Base-by-base conservation (phyloP, 352 stramenopile species). In the Phytophthora hybrid region DNA sequence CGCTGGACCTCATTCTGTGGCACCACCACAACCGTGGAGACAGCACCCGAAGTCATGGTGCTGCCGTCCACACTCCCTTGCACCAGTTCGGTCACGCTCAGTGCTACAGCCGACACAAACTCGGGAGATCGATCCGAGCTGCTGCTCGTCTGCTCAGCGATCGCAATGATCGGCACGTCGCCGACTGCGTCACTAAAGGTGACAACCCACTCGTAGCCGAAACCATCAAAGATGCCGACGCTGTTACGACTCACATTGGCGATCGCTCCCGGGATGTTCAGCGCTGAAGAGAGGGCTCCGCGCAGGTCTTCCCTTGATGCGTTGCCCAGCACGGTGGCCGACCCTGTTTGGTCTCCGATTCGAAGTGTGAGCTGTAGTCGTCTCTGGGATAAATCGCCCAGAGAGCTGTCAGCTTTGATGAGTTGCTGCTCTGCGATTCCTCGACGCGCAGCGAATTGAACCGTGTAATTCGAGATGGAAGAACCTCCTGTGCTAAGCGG, bases 171-270 rank as follows among this genome's bases (percentile, higher is more conserved):
- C 1, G 79, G 69, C 0, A 93, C 69, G 19, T 94, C 82, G 16
- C 87, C 88, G 1, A 89, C 55, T 3, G 63, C 81, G 32, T 88
- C 80, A 11, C 79, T 80, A 53, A 95, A 96, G 11, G 75, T 84
- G 18, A 95, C 76, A 8, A 78, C 71, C 88, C 88, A 96, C 64
- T 93, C 81, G 54, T 87, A 93, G 3, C 87, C 87, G 59, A 87
- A 89, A 2, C 82, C 83, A 0, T 76, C 77, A 11, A 87, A 81
- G 0, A 89, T 60, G 1, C 74, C 69, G 8, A 93, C 62, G 34
- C 55, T 84, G 9, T 75, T 87, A 5, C 85, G 80, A 16, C 46
- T 80, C 19, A 93, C 85, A 10, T 37, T 32, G 31, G 57, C 23
- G 13, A 84, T 58, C 1, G 67, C 69, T 4, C 69, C 55, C 53